phyloP scores from a whole-genome alignment of 768 basidiomycete species.

The Mycena venus region DNA sequence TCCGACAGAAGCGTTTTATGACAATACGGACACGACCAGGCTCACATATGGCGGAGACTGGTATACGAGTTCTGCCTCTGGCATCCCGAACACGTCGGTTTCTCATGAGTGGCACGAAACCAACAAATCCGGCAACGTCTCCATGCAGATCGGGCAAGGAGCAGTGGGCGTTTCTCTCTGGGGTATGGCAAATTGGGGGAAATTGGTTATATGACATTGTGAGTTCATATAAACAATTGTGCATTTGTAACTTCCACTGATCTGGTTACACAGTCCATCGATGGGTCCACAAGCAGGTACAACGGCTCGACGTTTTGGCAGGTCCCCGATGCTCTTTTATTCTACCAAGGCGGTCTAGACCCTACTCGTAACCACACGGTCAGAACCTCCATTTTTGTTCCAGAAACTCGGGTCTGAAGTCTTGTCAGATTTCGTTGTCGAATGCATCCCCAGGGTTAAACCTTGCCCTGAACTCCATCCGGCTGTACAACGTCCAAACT shows the following conservation, averaged over 20 bases:
- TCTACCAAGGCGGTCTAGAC: conserved; percentile 24
- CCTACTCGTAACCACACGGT: conserved; percentile 21
- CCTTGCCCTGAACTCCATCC: conserved; percentile 20
- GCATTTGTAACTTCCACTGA: background rate
- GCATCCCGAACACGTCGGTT: conserved; percentile 26
- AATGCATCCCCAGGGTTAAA: conserved; percentile 4
- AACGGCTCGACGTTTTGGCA: conserved; percentile 28
- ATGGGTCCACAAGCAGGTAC: background rate
- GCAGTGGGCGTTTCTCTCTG: conserved; percentile 3
- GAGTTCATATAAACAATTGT: background rate
- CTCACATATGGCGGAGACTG: conserved; percentile 23
- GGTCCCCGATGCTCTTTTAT: conserved; percentile 25
- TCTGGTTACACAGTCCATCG: background rate
- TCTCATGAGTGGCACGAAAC: conserved; percentile 15
- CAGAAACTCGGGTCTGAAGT: background rate
- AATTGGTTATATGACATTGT: conserved; percentile 22
- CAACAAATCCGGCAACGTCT: background rate
- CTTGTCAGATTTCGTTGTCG: background rate
- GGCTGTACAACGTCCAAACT: background rate
- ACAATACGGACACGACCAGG: conserved; percentile 12
- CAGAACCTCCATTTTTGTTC: background rate
- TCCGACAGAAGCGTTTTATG: conserved; percentile 15
- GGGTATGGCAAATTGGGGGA: conserved; percentile 25
- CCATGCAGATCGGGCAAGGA: background rate
- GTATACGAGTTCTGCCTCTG: background rate